These are phyloP conservation scores for Gentiana macrophylla DNA, from an alignment of 257 asterid species.

Conservation along the genomic window DNA sequence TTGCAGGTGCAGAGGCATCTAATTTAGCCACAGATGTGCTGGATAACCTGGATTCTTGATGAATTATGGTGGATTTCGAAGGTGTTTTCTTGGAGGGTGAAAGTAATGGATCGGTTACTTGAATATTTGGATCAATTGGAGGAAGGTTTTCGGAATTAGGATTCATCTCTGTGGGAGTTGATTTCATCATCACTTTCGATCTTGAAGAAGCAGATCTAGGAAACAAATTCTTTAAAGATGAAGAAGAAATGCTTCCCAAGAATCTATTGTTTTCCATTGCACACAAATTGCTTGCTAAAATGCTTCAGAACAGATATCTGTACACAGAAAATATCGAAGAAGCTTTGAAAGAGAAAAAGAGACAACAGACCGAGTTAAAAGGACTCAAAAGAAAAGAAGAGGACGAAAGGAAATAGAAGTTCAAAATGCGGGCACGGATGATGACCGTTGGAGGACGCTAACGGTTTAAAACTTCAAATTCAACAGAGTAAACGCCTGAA, in stretches of 20 bases:
- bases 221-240: slow-evolving; percentile 52
- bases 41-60: slow-evolving; percentile 18
- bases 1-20: slow-evolving; percentile 19
- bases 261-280: slow-evolving; percentile 34
- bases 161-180: slow-evolving; percentile 25
- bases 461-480: slow-evolving; percentile 17
- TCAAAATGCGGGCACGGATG: slow-evolving; percentile 13
- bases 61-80: slow-evolving; percentile 12
- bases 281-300: slow-evolving; percentile 46
- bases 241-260: slow-evolving; percentile 50
- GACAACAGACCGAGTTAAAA: slow-evolving; percentile 7
- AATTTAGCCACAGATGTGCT: slow-evolving; percentile 17
- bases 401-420: slow-evolving; percentile 3
- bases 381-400: slow-evolving; percentile 4
- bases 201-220: slow-evolving; percentile 28
- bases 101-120: slow-evolving; percentile 40
- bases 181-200: slow-evolving; percentile 34
- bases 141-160: slow-evolving; percentile 45
- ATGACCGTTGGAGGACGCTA: slow-evolving; percentile 21
- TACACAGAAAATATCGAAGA: neutral
- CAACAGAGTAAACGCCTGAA: slow-evolving; percentile 1
- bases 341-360: neutral
- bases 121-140: slow-evolving; percentile 60
- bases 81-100: slow-evolving; percentile 35
- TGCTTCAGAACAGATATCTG: slow-evolving; percentile 22